Conservation (phyloP, 352 stramenopile genomes). For the Phytophthora sp. region DNA sequence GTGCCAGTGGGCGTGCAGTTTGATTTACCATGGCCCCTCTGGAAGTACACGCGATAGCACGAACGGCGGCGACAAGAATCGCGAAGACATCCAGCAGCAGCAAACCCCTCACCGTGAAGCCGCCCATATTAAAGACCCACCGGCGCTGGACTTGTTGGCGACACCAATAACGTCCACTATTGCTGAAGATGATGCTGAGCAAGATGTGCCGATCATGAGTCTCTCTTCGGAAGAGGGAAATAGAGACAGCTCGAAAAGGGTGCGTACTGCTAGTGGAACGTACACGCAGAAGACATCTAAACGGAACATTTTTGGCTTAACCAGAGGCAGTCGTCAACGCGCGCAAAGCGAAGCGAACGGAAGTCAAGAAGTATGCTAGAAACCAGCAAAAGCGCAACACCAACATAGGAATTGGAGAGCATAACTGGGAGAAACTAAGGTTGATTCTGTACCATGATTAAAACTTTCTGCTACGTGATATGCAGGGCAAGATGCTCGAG, state of each 20-base stretch:
- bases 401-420: slow-evolving; percentile 32
- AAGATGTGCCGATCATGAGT: slow-evolving; percentile 27
- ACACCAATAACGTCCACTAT: slow-evolving; percentile 35
- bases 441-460: slow-evolving; percentile 13
- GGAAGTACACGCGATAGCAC: slow-evolving; percentile 20
- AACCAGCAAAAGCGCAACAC: background rate
- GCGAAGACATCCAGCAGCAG: slow-evolving; percentile 16
- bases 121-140: slow-evolving; percentile 23
- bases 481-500: background rate
- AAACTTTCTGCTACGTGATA: slow-evolving; percentile 10
- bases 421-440: slow-evolving; percentile 1
- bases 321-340: slow-evolving; percentile 27
- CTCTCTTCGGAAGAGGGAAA: slow-evolving; percentile 34
- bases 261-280: slow-evolving; percentile 36
- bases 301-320: slow-evolving; percentile 36
- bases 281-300: slow-evolving; percentile 33
- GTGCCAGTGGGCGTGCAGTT: slow-evolving; percentile 72
- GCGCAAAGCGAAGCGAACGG: slow-evolving; percentile 36
- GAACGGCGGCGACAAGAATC: slow-evolving; percentile 4
- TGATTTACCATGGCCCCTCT: slow-evolving; percentile 43
- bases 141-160: slow-evolving; percentile 33
- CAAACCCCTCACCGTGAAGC: slow-evolving; percentile 21
- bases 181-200: slow-evolving; percentile 23
- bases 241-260: slow-evolving; percentile 19
- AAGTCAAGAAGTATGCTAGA: slow-evolving; percentile 27